Evolutionary conservation across 331 rosid genomes (phyloP), one percentile per base, ranked within the genome.

Genomic region (Quercus phellos): DNA sequence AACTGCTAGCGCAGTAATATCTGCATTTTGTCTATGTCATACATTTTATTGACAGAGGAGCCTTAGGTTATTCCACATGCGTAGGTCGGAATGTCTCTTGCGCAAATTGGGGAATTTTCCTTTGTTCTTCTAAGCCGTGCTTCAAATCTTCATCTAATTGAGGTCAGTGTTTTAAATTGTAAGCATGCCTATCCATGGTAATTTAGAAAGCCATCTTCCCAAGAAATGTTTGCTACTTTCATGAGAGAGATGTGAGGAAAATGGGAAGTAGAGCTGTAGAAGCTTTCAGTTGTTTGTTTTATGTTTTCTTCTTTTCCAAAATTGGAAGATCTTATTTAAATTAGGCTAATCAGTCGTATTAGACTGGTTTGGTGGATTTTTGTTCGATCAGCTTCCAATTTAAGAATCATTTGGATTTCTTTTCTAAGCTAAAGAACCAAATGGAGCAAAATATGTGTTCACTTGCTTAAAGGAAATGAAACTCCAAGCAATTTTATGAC

Each of bases 61-160:
- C 87, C 91, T 87, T 85, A 77, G 87, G 76, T 88, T 86, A 55
- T 83, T 89, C 84, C 81, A 82, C 87, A 80, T 84, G 88, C 51
- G 90, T 91, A 91, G 99, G 98, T 95, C 68, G 98, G 97, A 82
- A 91, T 91, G 97, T 91, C 98, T 70, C 80, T 95, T 14, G 97
- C 98, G 46, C 99, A 93, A 88, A 93, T 93, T 12, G 99, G 99
- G 74, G 99, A 95, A 72, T 95, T 92, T 83, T 82, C 99, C 53
- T 95, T 95, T 78, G 98, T 95, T 83, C 95, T 95, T 90, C 92
- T 95, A 61, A 95, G 98, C 43, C 98, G 98, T 70, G 99, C 98
- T 67, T 95, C 98, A 46, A 92, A 91, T 91, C 92, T 94, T 87
- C 99, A 92, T 90, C 86, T 94, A 81, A 97, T 94, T 56, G 97